Conservation (phyloP, 2,329 filamentous ascomycete genomes). For the Aspergillus spinulosporus region DNA sequence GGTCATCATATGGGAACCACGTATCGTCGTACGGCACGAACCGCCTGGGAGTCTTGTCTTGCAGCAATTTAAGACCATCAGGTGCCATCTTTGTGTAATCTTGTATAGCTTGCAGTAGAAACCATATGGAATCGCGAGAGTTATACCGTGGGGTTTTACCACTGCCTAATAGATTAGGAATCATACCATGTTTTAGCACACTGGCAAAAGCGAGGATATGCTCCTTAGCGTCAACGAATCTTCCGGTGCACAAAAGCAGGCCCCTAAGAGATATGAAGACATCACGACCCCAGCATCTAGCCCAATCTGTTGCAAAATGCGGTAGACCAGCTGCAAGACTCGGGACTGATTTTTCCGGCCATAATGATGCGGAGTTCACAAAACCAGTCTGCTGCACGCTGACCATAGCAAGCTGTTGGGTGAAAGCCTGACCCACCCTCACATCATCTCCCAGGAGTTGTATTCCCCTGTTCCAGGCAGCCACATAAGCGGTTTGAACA, state of each 20-base stretch:
- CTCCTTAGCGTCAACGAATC: slow-evolving; percentile 84
- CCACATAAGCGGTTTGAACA: slow-evolving; percentile 81
- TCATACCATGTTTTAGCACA: slow-evolving; percentile 97
- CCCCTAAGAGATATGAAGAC: slow-evolving; percentile 95
- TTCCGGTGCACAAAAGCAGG: slow-evolving; percentile 84
- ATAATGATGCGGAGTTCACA: slow-evolving; percentile 86
- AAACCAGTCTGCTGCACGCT: slow-evolving; percentile 87
- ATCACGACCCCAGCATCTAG: slow-evolving; percentile 94
- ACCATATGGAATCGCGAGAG: slow-evolving; percentile 95
- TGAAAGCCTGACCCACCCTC: slow-evolving; percentile 78
- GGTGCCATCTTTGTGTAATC: slow-evolving; percentile 85
- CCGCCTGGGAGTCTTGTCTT: slow-evolving; percentile 74
- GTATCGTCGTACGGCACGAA: slow-evolving; percentile 96
- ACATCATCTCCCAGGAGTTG: slow-evolving; percentile 77
- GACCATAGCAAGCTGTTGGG: slow-evolving; percentile 85
- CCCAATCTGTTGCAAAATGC: slow-evolving; percentile 92
- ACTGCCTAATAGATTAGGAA: slow-evolving; percentile 87
- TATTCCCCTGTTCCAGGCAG: slow-evolving; percentile 75
- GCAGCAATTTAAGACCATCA: slow-evolving; percentile 69
- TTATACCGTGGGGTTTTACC: slow-evolving; percentile 90
- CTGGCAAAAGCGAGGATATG: slow-evolving; percentile 94
- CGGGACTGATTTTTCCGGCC: slow-evolving; percentile 79
- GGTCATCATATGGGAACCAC: slow-evolving; percentile 81
- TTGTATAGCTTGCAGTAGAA: slow-evolving; percentile 93
- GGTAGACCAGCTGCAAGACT: slow-evolving; percentile 89